phyloP scores from a whole-genome alignment of 1,139 yeast species.

The Zygosaccharomyces sapae region DNA sequence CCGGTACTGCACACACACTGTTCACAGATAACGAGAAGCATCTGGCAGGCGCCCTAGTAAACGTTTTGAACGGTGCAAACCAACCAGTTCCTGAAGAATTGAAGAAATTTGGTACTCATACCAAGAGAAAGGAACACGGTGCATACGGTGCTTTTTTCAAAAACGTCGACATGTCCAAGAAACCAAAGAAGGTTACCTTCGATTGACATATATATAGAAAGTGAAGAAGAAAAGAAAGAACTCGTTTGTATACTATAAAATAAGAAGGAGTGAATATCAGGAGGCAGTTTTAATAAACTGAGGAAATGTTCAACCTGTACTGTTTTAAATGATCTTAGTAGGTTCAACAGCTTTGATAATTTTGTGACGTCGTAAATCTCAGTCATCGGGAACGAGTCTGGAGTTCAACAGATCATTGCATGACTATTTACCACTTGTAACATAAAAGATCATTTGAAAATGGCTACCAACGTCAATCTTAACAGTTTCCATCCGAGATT shows the following conservation, averaged over 20 bases:
- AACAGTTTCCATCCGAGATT: not conserved
- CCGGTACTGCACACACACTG: slow-evolving; percentile 90
- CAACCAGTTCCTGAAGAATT: slow-evolving; percentile 97
- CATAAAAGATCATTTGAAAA: not conserved
- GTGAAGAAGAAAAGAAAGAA: not conserved
- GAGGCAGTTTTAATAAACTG: too few relatives aligned
- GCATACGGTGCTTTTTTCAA: slow-evolving; percentile 96
- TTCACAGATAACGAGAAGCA: slow-evolving; percentile 98
- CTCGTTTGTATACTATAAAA: not conserved
- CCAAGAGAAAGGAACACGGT: slow-evolving; percentile 93
- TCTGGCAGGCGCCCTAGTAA: slow-evolving; percentile 89
- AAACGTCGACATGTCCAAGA: slow-evolving; percentile 80
- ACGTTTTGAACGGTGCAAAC: slow-evolving; percentile 86
- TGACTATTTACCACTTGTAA: not conserved
- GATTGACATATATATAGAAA: slow-evolving; percentile 23
- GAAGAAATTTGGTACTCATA: slow-evolving; percentile 93
- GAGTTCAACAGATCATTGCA: not conserved
- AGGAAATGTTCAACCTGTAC: not conserved
- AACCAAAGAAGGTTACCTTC: slow-evolving; percentile 89
- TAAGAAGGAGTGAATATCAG: not conserved
- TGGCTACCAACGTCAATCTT: not conserved
- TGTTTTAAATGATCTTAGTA: too few relatives aligned
- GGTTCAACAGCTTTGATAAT: too few relatives aligned
- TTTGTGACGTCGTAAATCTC: slow-evolving; percentile 4
- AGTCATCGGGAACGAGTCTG: slow-evolving; percentile 4